Percentiles rank a stretch among this genome's conserved stretches.
Conservation (phyloP, 139 green algal species). For the Coelastrella sp. region DNA sequence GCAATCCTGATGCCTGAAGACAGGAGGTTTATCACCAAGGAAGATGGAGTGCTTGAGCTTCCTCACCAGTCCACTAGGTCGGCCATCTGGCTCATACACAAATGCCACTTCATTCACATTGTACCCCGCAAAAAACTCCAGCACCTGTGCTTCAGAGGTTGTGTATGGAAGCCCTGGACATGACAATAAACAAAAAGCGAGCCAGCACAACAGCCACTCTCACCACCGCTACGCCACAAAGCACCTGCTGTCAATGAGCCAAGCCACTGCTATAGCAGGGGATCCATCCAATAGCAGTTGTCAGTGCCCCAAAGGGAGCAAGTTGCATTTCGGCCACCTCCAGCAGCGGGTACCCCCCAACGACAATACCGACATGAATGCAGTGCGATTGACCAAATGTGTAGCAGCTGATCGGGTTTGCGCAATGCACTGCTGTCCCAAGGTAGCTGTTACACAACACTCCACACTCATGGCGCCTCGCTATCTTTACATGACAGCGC, state of each 20-base stretch:
- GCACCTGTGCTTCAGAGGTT: conserved; percentile 58
- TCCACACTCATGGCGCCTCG: neutral
- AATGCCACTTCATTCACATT: conserved; percentile 61
- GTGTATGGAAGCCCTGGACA: conserved; percentile 53
- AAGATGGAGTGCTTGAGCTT: neutral
- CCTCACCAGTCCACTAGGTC: conserved; percentile 70
- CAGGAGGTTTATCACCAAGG: neutral
- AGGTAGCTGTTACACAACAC: conserved; percentile 3
- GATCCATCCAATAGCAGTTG: too few relatives aligned
- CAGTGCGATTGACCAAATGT: too few relatives aligned
- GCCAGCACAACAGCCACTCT: neutral
- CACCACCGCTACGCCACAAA: neutral
- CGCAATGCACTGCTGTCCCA: neutral
- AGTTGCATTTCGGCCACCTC: too few relatives aligned
- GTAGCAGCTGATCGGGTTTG: neutral
- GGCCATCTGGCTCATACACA: conserved; percentile 69
- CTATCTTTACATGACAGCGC: neutral
- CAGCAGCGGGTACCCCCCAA: too few relatives aligned
- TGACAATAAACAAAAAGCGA: neutral
- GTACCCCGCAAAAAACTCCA: conserved; percentile 66
- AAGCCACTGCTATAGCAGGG: too few relatives aligned
- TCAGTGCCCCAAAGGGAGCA: neutral
- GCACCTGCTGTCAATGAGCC: neutral
- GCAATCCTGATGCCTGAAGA: neutral
- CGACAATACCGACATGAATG: too few relatives aligned